Conservation (phyloP, 768 basidiomycete species). For the Saitozyma podzolica region DNA sequence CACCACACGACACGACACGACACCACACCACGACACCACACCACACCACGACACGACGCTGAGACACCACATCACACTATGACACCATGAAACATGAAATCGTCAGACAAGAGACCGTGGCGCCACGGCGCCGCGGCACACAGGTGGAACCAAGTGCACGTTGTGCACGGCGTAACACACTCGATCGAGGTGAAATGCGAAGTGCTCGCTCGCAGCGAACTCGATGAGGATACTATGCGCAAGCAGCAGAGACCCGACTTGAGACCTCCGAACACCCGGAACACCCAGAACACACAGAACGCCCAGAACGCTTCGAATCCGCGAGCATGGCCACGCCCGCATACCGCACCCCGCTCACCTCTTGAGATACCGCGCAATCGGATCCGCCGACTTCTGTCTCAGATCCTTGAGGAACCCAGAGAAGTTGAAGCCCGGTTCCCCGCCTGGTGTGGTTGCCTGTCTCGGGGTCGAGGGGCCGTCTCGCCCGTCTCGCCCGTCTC, state of each 20-base stretch:
- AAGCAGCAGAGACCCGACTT: too few relatives aligned
- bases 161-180: too few relatives aligned
- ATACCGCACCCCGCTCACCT: conserved; percentile 64
- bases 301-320: neutral
- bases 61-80: neutral
- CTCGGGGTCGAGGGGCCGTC: too few relatives aligned
- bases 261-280: too few relatives aligned
- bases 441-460: neutral
- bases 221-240: too few relatives aligned
- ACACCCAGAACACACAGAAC: neutral
- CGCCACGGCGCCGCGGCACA: too few relatives aligned
- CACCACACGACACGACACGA: neutral
- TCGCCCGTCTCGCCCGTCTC: too few relatives aligned
- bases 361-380: conserved; percentile 89
- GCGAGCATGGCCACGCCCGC: neutral
- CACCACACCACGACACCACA: neutral
- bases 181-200: too few relatives aligned
- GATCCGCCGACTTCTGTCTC: conserved; percentile 80
- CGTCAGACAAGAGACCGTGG: too few relatives aligned
- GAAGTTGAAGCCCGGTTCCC: conserved; percentile 70
- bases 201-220: too few relatives aligned
- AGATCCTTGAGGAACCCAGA: conserved; percentile 94
- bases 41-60: neutral
- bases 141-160: too few relatives aligned
- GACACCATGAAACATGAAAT: too few relatives aligned